Evolutionary conservation across 345 rosid species (phyloP), one percentile per base, ranked within the genome.

Genomic region (Firmiana major): DNA sequence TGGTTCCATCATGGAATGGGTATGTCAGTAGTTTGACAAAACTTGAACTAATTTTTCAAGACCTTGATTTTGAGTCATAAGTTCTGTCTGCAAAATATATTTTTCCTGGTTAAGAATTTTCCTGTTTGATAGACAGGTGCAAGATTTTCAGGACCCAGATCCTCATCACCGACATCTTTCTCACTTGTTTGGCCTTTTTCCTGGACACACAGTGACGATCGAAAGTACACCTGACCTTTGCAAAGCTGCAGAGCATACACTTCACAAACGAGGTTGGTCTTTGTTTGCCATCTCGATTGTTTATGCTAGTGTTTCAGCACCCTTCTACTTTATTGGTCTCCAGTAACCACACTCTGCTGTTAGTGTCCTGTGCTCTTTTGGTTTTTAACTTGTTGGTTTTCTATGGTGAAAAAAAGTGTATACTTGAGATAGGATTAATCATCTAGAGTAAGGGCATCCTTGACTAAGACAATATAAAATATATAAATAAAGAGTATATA

Each of bases 1-100:
- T 78, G 97, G 97, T 57, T 91, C 97, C n/a, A 87, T 96, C 49
- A 92, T 92, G 98, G 99, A 96, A 88, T 93, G 99, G 99, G 97
- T 76, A 83, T 73, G 81, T 59, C 13, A 54, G 17, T 53, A 40
- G n/a, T 42, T 77, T 55, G 58, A 77, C 40, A 69, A 16, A 69
- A 4, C 48, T 68, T 24, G 36, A 45, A 68, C 40, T 31, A 46
- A 46, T 31, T 48, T 48, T 49, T 70, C 42, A 16, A 48, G 59
- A 70, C 59, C 59, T 70, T 70, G 22, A 15, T 26, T 48, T 69
- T 68, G 38, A 22, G 73, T 68, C 54, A 24, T 45, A 45, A 68
- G 72, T 67, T 64, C 22, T 48, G 53, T 49, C 22, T 49, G n/a
- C 24, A 21, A 70, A 28, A 16, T 16, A 19, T 46, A 28, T 17